Evolutionary conservation across 2,329 filamentous ascomycete genomes (phyloP).

Genomic region (Amauroascus verrucosus): DNA sequence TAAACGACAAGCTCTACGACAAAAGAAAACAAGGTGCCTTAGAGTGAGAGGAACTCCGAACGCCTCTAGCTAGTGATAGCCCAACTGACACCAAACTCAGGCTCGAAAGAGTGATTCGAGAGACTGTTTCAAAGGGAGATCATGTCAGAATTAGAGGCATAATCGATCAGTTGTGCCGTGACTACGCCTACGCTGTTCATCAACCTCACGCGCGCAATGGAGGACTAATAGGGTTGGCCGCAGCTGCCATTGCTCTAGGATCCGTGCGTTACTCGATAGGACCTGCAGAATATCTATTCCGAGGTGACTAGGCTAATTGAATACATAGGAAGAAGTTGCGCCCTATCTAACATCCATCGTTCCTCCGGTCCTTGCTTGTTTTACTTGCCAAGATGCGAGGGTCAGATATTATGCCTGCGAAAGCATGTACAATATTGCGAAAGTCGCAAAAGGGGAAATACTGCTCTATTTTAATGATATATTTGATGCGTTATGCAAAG

Average conservation of each 20-base stretch:
- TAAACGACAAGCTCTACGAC: constrained; percentile 98
- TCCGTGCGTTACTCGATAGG: constrained; percentile 51
- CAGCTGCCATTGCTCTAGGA: constrained; percentile 89
- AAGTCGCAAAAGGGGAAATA: constrained; percentile 96
- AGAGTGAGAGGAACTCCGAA: constrained; percentile 54
- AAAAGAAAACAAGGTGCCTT: constrained; percentile 93
- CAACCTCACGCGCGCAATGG: constrained; percentile 95
- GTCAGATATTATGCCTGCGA: constrained; percentile 98
- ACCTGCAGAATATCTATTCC: not conserved
- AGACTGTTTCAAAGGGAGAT: constrained; percentile 66
- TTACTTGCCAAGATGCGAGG: constrained; percentile 92
- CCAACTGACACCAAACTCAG: constrained; percentile 37
- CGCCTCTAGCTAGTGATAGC: not conserved
- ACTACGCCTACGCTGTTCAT: constrained; percentile 94
- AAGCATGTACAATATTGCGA: constrained; percentile 99
- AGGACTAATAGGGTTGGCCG: constrained; percentile 86
- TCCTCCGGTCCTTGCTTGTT: constrained; percentile 91
- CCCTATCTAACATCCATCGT: constrained; percentile 89
- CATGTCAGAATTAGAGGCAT: constrained; percentile 73
- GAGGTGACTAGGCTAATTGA: not conserved
- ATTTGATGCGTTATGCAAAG: constrained; percentile 94
- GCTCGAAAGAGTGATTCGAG: constrained; percentile 81
- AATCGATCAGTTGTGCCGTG: constrained; percentile 91
- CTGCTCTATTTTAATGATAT: constrained; percentile 96
- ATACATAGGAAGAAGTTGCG: constrained; percentile 62